Conservation (phyloP, 768 basidiomycete species). For the Kwoniella sp. region DNA sequence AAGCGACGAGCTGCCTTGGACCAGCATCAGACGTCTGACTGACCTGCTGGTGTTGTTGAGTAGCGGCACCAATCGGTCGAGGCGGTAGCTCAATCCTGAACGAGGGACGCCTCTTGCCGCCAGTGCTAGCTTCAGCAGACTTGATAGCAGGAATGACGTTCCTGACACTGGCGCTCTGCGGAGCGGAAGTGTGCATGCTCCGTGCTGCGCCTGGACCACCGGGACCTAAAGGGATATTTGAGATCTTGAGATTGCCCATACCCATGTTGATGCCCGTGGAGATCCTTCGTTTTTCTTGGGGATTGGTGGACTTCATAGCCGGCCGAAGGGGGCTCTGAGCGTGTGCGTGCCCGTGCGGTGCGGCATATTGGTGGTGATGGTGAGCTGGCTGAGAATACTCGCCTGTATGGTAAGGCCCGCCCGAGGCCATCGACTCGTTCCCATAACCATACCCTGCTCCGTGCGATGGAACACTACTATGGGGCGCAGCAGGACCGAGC, state of each 20-base stretch:
- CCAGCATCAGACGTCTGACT: neutral
- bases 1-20: neutral
- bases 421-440: neutral
- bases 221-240: constrained; percentile 22
- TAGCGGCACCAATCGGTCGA: constrained; percentile 1
- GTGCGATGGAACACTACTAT: neutral
- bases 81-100: constrained; percentile 32
- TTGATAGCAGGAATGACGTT: neutral
- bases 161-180: neutral
- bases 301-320: constrained; percentile 11
- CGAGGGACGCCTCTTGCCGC: constrained; percentile 20
- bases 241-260: constrained; percentile 18
- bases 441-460: neutral
- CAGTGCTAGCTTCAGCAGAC: neutral
- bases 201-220: neutral
- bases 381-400: neutral
- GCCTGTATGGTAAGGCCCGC: constrained; percentile 2
- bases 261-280: constrained; percentile 1
- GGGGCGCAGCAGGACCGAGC: neutral
- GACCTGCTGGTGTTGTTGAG: neutral
- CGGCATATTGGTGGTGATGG: neutral
- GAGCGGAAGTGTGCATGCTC: constrained; percentile 5
- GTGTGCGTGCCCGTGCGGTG: neutral
- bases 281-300: constrained; percentile 13
- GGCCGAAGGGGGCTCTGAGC: constrained; percentile 2